phyloP scores from a whole-genome alignment of 108 stramenopile genomes.

The Nitzschia sp. region DNA sequence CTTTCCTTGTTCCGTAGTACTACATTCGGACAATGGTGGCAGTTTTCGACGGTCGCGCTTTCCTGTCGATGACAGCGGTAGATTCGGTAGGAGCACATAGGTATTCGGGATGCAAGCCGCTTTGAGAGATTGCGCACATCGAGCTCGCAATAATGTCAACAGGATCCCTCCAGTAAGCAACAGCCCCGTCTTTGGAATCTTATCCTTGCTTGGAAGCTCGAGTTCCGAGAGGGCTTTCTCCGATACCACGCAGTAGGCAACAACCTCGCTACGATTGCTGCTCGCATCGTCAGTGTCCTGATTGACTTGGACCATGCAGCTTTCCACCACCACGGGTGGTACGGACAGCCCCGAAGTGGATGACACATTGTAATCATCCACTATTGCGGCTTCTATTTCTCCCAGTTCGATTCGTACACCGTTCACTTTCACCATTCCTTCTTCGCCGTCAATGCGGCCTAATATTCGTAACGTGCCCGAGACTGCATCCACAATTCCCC shows the following conservation, averaged over 20 bases:
- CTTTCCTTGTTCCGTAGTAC: neutral
- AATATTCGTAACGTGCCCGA: slow-evolving; percentile 48
- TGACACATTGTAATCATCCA: slow-evolving; percentile 29
- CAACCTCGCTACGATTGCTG: slow-evolving; percentile 39
- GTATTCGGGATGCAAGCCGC: slow-evolving; percentile 66
- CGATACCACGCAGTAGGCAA: slow-evolving; percentile 69
- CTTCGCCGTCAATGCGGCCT: slow-evolving; percentile 80
- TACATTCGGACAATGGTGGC: slow-evolving; percentile 36
- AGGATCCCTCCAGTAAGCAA: slow-evolving; percentile 61
- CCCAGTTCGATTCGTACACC: slow-evolving; percentile 81
- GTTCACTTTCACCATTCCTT: slow-evolving; percentile 83
- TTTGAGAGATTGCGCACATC: slow-evolving; percentile 47
- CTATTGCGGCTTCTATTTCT: slow-evolving; percentile 73
- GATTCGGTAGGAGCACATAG: slow-evolving; percentile 60
- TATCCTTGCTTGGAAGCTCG: slow-evolving; percentile 15
- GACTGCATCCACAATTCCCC: slow-evolving; percentile 53
- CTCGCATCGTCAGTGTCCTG: slow-evolving; percentile 11
- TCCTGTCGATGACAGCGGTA: slow-evolving; percentile 83
- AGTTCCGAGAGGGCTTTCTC: slow-evolving; percentile 47
- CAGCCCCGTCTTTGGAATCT: slow-evolving; percentile 33
- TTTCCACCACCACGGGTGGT: slow-evolving; percentile 4
- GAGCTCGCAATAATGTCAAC: slow-evolving; percentile 47
- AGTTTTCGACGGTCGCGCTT: slow-evolving; percentile 60
- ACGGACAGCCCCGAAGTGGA: neutral
- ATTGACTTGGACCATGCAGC: slow-evolving; percentile 50